Evolutionary conservation across 768 basidiomycete species (phyloP).

Genomic region (Suillus sp.): DNA sequence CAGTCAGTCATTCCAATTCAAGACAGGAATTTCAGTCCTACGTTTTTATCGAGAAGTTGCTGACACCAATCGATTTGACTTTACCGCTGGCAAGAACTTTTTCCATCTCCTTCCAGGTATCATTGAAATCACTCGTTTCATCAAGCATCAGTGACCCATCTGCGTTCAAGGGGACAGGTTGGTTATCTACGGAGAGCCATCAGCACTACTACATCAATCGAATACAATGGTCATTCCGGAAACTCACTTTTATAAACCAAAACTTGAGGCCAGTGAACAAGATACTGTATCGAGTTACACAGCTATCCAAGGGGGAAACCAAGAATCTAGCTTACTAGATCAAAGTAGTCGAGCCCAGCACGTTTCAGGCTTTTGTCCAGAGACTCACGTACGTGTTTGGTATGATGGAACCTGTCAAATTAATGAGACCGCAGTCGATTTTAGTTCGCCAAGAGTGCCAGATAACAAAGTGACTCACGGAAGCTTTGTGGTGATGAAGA

Average conservation of each 20-base stretch:
- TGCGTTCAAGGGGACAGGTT: conserved; percentile 23
- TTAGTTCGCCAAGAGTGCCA: not conserved
- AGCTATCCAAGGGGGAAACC: not conserved
- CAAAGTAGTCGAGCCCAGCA: conserved; percentile 45
- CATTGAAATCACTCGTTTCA: conserved; percentile 34
- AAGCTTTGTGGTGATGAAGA: conserved; percentile 55
- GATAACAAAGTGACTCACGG: conserved; percentile 27
- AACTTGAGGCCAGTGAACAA: conserved; percentile 44
- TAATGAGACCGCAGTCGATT: conserved; percentile 8
- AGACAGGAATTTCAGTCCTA: conserved; percentile 29
- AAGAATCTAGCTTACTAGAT: conserved; percentile 30
- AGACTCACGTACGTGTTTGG: conserved; percentile 38
- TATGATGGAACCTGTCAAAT: conserved; percentile 27
- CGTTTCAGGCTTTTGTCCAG: conserved; percentile 39
- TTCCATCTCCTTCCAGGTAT: conserved; percentile 37
- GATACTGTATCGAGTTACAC: conserved; percentile 27
- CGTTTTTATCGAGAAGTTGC: conserved; percentile 56
- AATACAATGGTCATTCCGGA: not conserved
- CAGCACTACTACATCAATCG: not conserved
- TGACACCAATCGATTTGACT: conserved; percentile 55
- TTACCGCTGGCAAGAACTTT: conserved; percentile 37
- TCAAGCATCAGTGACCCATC: conserved; percentile 20
- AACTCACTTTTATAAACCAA: conserved; percentile 21
- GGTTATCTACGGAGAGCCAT: conserved; percentile 12
- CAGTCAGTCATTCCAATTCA: conserved; percentile 11